Evolutionary conservation across 345 rosid genomes (phyloP), one percentile per base, ranked within the genome.

Genomic region (Ceriops zippeliana): DNA sequence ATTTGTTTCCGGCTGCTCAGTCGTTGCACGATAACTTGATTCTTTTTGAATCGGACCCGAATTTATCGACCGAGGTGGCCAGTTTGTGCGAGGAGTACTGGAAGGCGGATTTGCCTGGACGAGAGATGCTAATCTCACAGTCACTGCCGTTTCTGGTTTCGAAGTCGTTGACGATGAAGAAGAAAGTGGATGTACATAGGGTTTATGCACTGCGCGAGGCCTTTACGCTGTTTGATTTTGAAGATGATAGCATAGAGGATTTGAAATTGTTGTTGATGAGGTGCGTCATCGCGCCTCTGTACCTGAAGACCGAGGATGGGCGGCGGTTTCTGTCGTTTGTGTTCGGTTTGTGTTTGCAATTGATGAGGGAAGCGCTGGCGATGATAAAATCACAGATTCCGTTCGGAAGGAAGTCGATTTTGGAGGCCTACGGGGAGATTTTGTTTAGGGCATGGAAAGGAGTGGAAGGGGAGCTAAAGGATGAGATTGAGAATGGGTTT

Each of bases 381-480:
- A 86, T 95, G 84, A 83, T 95, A 13, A 86, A 72, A 70, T 87
- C 97, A 19, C 99, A 95, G 85, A 88, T 95, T 75, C 85, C 93
- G 0, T 86, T 84, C 4, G 99, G 96, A 20, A 88, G 89, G 75
- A 95, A 89, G 77, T 91, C 97, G 0, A 86, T 85, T 60, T 77
- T 95, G 82, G 99, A 95, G 74, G 99, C 93, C 0, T 91, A 89
- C 74, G 96, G 96, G 16, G 89, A 82, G 59, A 84, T 95, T 65
- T 65, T 87, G 53, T 88, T 93, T 38, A 84, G 88, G 70, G 96
- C 87, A 7, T 95, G 99, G 99, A 95, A 82, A 82, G 89, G 74
- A 47, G 80, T 79, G 28, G 84, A 83, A 49, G 82, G 82, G 63
- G 86, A 81, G 35, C 61, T 83, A 52, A 88, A 73, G 79, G 78